phyloP scores from a whole-genome alignment of 805 yeast species.

The Geotrichum ghanense region DNA sequence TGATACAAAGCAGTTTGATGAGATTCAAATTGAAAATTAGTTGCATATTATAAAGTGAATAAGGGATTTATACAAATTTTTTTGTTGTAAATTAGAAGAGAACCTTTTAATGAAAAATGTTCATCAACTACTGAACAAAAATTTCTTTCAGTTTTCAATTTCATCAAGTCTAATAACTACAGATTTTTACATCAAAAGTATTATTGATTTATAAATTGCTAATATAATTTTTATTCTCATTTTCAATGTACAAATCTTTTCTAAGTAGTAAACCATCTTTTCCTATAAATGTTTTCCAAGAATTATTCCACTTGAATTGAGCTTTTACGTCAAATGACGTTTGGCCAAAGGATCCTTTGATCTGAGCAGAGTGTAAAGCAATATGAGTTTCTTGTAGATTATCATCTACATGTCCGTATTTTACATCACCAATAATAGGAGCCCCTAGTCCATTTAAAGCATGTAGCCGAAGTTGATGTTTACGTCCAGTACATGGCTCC shows the following conservation, averaged over 20 bases:
- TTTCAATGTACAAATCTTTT: neutral
- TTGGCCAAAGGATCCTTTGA: conserved; percentile 1
- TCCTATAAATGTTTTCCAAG: conserved; percentile 7
- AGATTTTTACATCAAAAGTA: too few relatives aligned
- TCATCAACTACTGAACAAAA: too few relatives aligned
- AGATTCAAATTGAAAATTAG: too few relatives aligned
- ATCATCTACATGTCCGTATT: neutral
- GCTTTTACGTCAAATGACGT: conserved; percentile 4
- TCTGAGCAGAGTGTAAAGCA: conserved; percentile 8
- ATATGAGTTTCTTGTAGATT: neutral
- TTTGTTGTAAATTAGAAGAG: too few relatives aligned
- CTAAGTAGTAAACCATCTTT: conserved; percentile 3
- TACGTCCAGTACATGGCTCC: conserved; percentile 13
- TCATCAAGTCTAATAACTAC: too few relatives aligned
- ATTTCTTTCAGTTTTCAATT: too few relatives aligned
- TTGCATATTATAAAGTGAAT: too few relatives aligned
- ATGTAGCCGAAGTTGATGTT: conserved; percentile 13
- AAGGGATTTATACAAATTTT: too few relatives aligned
- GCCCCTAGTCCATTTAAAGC: conserved; percentile 6
- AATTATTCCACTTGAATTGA: conserved; percentile 7
- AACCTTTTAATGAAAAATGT: too few relatives aligned
- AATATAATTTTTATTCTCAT: too few relatives aligned
- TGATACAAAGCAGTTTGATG: too few relatives aligned
- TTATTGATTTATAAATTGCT: too few relatives aligned
- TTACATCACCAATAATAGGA: conserved; percentile 10